phyloP scores from a whole-genome alignment of 768 basidiomycete genomes.

The Pholiota molesta region DNA sequence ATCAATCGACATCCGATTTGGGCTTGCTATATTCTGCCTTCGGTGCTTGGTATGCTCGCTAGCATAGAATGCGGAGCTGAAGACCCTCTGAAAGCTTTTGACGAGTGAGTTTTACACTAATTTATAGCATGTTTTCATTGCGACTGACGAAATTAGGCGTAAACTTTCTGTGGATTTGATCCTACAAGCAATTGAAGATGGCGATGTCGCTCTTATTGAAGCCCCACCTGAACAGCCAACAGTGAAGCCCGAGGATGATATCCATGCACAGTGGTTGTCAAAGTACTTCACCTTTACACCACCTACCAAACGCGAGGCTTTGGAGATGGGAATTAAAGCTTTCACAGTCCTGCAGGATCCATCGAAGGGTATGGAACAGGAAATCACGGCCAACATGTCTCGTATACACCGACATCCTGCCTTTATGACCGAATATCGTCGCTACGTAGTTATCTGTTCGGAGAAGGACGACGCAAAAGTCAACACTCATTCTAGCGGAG shows the following conservation, averaged over 20 bases:
- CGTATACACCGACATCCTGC: conserved; percentile 64
- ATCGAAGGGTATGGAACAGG: conserved; percentile 38
- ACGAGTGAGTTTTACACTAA: conserved; percentile 36
- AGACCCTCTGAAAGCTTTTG: conserved; percentile 44
- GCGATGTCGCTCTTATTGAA: conserved; percentile 54
- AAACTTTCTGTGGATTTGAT: conserved; percentile 42
- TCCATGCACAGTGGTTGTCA: conserved; percentile 39
- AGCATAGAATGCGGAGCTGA: conserved; percentile 37
- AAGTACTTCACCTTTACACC: conserved; percentile 34
- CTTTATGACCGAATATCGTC: conserved; percentile 62
- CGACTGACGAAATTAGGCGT: conserved; percentile 31
- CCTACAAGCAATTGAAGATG: conserved; percentile 55
- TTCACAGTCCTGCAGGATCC: conserved; percentile 33
- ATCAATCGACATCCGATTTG: conserved; percentile 66
- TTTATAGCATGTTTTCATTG: neutral
- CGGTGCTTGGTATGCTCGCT: conserved; percentile 60
- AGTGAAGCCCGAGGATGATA: conserved; percentile 19
- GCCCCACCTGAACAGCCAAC: conserved; percentile 45
- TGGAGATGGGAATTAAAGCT: conserved; percentile 45
- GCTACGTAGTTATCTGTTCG: conserved; percentile 63
- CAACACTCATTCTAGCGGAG: conserved; percentile 39
- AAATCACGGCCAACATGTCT: conserved; percentile 51
- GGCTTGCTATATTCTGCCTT: conserved; percentile 68
- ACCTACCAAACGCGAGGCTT: conserved; percentile 39
- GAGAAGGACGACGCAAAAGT: conserved; percentile 28